Base-by-base conservation (phyloP, 1,284 basidiomycete genomes). In the Testicularia cyperi region DNA sequence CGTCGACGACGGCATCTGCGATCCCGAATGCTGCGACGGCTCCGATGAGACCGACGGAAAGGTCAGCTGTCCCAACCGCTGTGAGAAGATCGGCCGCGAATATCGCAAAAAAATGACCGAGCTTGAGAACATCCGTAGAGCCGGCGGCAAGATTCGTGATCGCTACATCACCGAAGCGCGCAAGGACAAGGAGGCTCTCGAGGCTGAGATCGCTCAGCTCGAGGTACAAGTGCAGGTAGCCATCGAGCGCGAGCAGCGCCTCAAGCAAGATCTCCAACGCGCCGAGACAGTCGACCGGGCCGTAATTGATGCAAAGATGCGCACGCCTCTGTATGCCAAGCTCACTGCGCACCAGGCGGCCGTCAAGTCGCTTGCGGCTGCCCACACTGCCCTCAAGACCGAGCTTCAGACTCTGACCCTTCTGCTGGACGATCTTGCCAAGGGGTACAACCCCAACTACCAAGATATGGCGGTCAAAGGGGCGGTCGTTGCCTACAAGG, bases 391-490 rank as follows among this genome's bases (percentile, higher is more conserved):
- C 53, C 84, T 89, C 44, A 78, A 88, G 20, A 82, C 85, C 46
- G 86, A 88, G 54, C 83, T 92, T 65, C 82, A 84, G 53, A 82
- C 84, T 20, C 83, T 98, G 3, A 86, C 86, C n/a, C 83, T 85
- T n/a, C 87, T 97, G 39, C 82, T 98, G 13, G 83, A 86, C 47
- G 82, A 86, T 26, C 83, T 98, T 3, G 84, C 88, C 27, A 73
- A 69, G 8, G 86, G 87, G 0, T 97, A 96, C 80, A 98, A 98
- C 78, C 94, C 94, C 18, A 98, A 98, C 78, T 96, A 96, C 77
- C 90, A 94, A 77, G 94, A 98, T 75, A 97, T 98, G 94, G 92
- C 90, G 8, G 94, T 97, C 48, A 85, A 96, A 30, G 92, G 92
- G 64, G 92, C 94, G 14, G 92, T 96, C 6, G 86, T 91, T 33